Conservation (phyloP, 495 filamentous ascomycete species). For the Penicillium chermesinum region DNA sequence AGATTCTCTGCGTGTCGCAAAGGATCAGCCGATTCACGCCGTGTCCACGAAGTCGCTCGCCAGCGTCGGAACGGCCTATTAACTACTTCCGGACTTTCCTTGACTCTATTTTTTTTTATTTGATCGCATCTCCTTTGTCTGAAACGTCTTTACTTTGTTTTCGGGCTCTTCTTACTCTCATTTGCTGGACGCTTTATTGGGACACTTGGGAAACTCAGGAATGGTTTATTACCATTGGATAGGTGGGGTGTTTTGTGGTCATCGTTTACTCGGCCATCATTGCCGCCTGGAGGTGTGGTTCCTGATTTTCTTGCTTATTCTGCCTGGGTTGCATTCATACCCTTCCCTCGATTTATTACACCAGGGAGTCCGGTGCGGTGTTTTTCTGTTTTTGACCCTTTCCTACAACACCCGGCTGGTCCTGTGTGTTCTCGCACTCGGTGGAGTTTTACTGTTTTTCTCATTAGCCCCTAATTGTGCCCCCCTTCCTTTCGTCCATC, state of each 20-base stretch:
- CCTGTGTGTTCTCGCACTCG: constrained; percentile 49
- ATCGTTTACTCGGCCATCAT: constrained; percentile 32
- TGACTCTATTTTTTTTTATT: constrained; percentile 11
- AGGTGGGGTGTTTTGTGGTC: constrained; percentile 32
- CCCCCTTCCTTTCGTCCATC: constrained; percentile 25
- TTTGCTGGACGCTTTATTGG: constrained; percentile 33
- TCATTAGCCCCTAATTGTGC: constrained; percentile 30
- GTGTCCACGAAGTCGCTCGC: constrained; percentile 45
- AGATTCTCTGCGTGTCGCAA: constrained; percentile 55
- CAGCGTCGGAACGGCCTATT: constrained; percentile 46
- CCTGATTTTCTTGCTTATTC: constrained; percentile 27
- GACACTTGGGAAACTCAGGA: constrained; percentile 33
- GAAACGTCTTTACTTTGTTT: constrained; percentile 6
- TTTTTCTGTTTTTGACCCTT: constrained; percentile 33
- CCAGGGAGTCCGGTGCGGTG: constrained; percentile 49
- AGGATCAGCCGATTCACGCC: constrained; percentile 44
- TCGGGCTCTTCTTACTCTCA: constrained; percentile 27
- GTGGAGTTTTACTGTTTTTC: constrained; percentile 35
- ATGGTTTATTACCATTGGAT: constrained; percentile 32
- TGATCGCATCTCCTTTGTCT: constrained; percentile 1
- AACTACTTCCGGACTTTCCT: constrained; percentile 16
- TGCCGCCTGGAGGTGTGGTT: constrained; percentile 32
- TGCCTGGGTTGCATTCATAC: constrained; percentile 22
- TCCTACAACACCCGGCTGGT: constrained; percentile 47
- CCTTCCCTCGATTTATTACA: constrained; percentile 26